Conservation (phyloP, 352 stramenopile genomes). For the Halophytophthora batemanensis region DNA sequence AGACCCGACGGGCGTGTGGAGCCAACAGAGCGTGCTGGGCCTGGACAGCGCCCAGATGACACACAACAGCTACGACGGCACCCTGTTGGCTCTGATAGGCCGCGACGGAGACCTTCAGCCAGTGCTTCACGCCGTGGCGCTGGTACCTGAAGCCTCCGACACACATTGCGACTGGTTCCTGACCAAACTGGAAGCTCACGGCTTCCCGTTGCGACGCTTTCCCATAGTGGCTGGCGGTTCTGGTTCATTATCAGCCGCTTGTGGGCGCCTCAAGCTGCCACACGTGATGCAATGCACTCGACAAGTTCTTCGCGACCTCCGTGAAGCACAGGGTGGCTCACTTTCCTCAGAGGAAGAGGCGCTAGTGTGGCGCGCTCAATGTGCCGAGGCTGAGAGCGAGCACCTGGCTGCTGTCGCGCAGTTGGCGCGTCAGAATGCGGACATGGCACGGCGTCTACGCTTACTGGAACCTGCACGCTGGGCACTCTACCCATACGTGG, state of each 20-base stretch:
- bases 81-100: constrained; percentile 33
- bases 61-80: constrained; percentile 25
- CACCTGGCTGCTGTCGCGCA: constrained; percentile 26
- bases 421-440: constrained; percentile 29
- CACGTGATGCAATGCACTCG: constrained; percentile 37
- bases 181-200: constrained; percentile 38
- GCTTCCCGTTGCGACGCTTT: constrained; percentile 41
- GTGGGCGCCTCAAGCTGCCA: constrained; percentile 20
- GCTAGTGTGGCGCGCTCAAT: constrained; percentile 37
- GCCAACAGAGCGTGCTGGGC: constrained; percentile 36
- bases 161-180: constrained; percentile 45
- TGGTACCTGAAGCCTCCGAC: constrained; percentile 27
- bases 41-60: constrained; percentile 35
- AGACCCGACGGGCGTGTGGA: constrained; percentile 39
- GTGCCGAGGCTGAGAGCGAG: constrained; percentile 37
- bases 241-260: constrained; percentile 17
- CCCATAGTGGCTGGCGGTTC: constrained; percentile 34
- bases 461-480: constrained; percentile 31
- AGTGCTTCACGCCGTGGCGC: constrained; percentile 33
- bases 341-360: constrained; percentile 25
- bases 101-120: constrained; percentile 36
- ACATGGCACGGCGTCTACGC: constrained; percentile 34
- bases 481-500: constrained; percentile 46
- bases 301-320: constrained; percentile 35
- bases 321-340: constrained; percentile 7